Conservation (phyloP, 768 basidiomycete species). For the Tricholoma furcatifolium region DNA sequence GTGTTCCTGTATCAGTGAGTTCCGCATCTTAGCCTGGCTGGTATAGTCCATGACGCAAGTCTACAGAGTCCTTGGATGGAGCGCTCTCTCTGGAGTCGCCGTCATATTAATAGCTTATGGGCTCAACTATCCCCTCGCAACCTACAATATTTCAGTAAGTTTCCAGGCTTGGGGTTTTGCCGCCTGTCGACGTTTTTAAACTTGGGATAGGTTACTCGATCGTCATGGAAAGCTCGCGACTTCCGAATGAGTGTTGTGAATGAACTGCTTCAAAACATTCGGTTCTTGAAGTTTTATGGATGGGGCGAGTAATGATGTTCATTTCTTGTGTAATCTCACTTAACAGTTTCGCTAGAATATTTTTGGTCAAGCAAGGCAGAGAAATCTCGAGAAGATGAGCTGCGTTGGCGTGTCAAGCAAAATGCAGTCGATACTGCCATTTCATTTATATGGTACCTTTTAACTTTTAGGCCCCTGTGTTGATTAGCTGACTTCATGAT, state of each 20-base stretch:
- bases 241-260: conserved; percentile 68
- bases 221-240: conserved; percentile 65
- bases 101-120: conserved; percentile 61
- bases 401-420: conserved; percentile 65
- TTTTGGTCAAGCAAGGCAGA: conserved; percentile 57
- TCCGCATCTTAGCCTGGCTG: neutral
- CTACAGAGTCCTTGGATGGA: conserved; percentile 77
- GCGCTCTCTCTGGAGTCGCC: conserved; percentile 66
- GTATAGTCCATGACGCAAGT: neutral
- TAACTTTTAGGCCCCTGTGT: neutral
- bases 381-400: conserved; percentile 57
- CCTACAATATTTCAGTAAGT: conserved; percentile 61
- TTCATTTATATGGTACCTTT: conserved; percentile 62
- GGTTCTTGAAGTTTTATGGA: conserved; percentile 74
- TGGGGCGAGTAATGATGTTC: conserved; percentile 49
- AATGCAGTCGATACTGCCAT: conserved; percentile 60
- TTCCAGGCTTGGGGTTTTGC: neutral
- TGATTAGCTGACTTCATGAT: conserved; percentile 1
- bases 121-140: conserved; percentile 67
- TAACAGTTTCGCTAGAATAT: conserved; percentile 38
- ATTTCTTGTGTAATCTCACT: neutral
- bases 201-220: conserved; percentile 47
- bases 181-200: neutral
- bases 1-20: conserved; percentile 71
- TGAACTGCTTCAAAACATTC: conserved; percentile 73